Conservation (phyloP, 345 rosid genomes). For the Bruguiera sexangula region DNA sequence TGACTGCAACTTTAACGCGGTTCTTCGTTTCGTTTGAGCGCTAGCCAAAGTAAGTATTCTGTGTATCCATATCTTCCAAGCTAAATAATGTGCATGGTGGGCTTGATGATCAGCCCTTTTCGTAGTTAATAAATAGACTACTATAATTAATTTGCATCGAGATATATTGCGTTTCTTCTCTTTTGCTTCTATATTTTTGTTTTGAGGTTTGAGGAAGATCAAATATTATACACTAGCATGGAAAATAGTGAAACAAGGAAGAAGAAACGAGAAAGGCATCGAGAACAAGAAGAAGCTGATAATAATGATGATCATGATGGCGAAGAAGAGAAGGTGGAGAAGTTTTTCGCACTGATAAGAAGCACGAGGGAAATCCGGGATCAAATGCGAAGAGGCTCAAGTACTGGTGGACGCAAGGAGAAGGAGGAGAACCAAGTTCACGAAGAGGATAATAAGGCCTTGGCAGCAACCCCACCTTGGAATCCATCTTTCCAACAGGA, state of each 20-base stretch:
- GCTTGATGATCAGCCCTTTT: no score
- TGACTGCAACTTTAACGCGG: no score
- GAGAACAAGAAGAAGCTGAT: background rate
- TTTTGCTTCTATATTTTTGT: no score
- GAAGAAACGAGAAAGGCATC: constrained; percentile 19
- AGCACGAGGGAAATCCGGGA: constrained; percentile 43
- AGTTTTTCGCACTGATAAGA: constrained; percentile 51
- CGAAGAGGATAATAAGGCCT: constrained; percentile 5
- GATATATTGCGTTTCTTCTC: no score
- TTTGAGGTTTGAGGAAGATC: background rate
- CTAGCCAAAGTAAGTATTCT: no score
- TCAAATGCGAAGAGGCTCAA: constrained; percentile 5
- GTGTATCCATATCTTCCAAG: no score
- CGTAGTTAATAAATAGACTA: no score
- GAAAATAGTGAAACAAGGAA: constrained; percentile 19
- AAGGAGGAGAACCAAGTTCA: constrained; percentile 12
- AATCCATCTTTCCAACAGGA: constrained; percentile 46
- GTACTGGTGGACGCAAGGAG: background rate
- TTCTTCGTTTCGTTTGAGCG: no score
- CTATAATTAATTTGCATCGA: no score
- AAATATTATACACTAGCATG: background rate
- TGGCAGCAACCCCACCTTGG: constrained; percentile 19
- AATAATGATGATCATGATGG: constrained; percentile 21
- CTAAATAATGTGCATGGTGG: no score
- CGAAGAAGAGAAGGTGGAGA: constrained; percentile 49